phyloP scores from a whole-genome alignment of 2,329 filamentous ascomycete genomes.

The Ceratocystis alfenasii region DNA sequence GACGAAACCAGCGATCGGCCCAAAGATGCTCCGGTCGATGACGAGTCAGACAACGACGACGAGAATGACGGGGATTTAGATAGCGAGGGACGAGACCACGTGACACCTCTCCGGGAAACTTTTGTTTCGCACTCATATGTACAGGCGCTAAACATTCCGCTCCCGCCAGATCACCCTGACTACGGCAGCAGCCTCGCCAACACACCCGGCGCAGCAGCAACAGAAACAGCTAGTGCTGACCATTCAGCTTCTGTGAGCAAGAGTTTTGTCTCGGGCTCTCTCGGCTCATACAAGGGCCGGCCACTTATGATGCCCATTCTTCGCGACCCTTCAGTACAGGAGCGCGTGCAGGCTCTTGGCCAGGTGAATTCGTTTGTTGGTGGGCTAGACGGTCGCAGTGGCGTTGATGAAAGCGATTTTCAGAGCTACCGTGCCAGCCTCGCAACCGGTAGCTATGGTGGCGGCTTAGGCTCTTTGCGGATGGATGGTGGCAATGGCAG shows the following conservation, averaged over 20 bases:
- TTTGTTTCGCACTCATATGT: constrained; percentile 21
- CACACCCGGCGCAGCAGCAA: neutral
- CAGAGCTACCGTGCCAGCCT: constrained; percentile 36
- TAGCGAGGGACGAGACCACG: constrained; percentile 10
- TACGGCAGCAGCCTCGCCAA: constrained; percentile 19
- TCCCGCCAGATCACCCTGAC: constrained; percentile 18
- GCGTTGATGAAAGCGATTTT: constrained; percentile 36
- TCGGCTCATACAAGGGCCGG: constrained; percentile 44
- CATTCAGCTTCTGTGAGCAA: constrained; percentile 28
- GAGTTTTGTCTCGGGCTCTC: constrained; percentile 31
- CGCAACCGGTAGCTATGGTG: constrained; percentile 17
- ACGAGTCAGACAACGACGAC: constrained; percentile 22
- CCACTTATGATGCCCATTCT: constrained; percentile 43
- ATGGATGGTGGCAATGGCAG: neutral
- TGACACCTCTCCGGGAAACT: constrained; percentile 25
- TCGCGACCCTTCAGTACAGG: constrained; percentile 38
- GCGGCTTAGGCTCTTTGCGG: neutral
- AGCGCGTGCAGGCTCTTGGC: constrained; percentile 38
- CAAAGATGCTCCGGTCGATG: constrained; percentile 30
- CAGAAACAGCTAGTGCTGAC: constrained; percentile 19
- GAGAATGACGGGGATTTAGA: neutral
- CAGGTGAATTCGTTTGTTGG: constrained; percentile 42
- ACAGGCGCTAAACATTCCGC: constrained; percentile 18
- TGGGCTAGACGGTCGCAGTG: constrained; percentile 40
- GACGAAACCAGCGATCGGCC: constrained; percentile 22